Evolutionary conservation across 345 rosid species (phyloP).

Genomic region (Pelargonium nanum): DNA sequence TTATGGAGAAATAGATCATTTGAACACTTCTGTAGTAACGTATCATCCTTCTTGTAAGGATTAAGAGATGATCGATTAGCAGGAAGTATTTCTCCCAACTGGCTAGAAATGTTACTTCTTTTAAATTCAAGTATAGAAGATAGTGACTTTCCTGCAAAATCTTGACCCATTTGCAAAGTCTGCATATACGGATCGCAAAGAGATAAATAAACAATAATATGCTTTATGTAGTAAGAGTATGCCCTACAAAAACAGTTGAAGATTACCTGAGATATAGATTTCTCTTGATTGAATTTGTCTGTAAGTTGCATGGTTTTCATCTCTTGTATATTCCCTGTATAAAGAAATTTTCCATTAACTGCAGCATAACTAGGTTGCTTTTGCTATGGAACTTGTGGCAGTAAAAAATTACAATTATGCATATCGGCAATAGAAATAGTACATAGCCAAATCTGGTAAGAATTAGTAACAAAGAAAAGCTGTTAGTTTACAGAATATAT

Average conservation of each 20-base stretch:
- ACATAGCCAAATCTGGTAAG: too few species aligned
- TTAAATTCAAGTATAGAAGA: conserved; percentile 32
- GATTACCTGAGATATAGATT: conserved; percentile 14
- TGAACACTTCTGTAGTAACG: conserved; percentile 31
- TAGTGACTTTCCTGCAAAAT: conserved; percentile 11
- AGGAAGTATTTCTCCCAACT: conserved; percentile 45
- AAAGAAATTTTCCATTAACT: conserved; percentile 9
- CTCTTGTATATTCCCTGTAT: conserved; percentile 23
- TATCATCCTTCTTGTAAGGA: conserved; percentile 21
- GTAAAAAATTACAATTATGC: too few species aligned
- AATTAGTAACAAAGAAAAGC: too few species aligned
- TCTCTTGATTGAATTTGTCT: conserved; percentile 17
- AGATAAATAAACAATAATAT: conserved; percentile 5
- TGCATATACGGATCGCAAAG: conserved; percentile 16
- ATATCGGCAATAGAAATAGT: too few species aligned
- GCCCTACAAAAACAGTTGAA: conserved; percentile 4
- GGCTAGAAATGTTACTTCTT: conserved; percentile 26
- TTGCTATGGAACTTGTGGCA: too few species aligned
- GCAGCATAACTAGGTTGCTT: too few species aligned
- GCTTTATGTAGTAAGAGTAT: neutral
- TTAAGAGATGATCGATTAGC: conserved; percentile 62
- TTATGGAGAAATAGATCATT: conserved; percentile 20
- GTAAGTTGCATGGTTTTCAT: conserved; percentile 11
- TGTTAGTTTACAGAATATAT: too few species aligned
- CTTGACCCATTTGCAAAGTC: conserved; percentile 17